phyloP scores from a whole-genome alignment of 2,329 filamentous ascomycete species.

The Pseudogymnoascus sp. region DNA sequence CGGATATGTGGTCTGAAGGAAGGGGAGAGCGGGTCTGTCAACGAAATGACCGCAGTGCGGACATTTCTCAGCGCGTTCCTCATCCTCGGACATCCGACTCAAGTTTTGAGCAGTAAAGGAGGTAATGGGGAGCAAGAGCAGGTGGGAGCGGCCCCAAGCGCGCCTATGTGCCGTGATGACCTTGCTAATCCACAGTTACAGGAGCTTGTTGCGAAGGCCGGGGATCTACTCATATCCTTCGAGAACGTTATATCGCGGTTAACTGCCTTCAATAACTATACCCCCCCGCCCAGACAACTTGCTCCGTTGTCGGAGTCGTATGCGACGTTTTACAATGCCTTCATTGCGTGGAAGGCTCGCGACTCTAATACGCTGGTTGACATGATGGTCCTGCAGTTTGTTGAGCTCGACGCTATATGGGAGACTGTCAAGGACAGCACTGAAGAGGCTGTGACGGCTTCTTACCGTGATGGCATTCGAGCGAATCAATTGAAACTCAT shows the following conservation, averaged over 20 bases:
- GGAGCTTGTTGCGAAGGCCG: slow-evolving; percentile 70
- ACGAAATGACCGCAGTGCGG: slow-evolving; percentile 62
- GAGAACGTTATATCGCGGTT: slow-evolving; percentile 64
- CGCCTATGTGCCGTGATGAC: slow-evolving; percentile 44
- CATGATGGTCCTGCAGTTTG: slow-evolving; percentile 80
- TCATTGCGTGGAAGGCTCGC: slow-evolving; percentile 76
- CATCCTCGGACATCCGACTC: slow-evolving; percentile 70
- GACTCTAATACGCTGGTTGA: slow-evolving; percentile 72
- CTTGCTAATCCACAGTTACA: slow-evolving; percentile 56
- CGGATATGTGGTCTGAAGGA: slow-evolving; percentile 64
- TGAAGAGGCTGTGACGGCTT: slow-evolving; percentile 62
- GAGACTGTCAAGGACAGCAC: slow-evolving; percentile 75
- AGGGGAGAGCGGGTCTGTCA: slow-evolving; percentile 53
- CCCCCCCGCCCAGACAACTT: slow-evolving; percentile 53
- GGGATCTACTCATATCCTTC: slow-evolving; percentile 70
- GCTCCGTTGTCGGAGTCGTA: slow-evolving; percentile 62
- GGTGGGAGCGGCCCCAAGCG: slow-evolving; percentile 37
- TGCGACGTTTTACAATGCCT: slow-evolving; percentile 67
- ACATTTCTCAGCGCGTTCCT: slow-evolving; percentile 76
- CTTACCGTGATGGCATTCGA: slow-evolving; percentile 74
- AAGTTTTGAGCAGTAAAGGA: slow-evolving; percentile 70
- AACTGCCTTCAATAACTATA: slow-evolving; percentile 59
- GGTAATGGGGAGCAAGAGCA: slow-evolving; percentile 51
- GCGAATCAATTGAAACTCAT: slow-evolving; percentile 75
- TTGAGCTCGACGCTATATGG: slow-evolving; percentile 76